Percentiles rank a stretch among this genome's conserved stretches.
Conservation (phyloP, 2,329 filamentous ascomycete species). For the Cryphonectria naterciae region DNA sequence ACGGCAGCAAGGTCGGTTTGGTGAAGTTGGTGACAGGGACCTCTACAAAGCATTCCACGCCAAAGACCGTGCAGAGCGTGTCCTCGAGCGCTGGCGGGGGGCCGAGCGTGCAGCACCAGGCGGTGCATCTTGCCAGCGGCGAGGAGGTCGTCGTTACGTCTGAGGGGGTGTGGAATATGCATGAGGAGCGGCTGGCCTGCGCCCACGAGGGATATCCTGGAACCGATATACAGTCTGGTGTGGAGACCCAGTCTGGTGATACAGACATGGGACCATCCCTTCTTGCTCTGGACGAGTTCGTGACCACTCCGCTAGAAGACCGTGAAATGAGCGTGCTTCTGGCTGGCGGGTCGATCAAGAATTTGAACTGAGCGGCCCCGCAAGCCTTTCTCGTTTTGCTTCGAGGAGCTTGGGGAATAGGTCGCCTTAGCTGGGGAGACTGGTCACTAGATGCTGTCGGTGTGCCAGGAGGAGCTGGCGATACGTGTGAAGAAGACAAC, state of each 20-base stretch:
- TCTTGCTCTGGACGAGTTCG: neutral
- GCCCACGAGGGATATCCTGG: neutral
- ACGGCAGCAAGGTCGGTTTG: too few species aligned
- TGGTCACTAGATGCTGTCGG: too few species aligned
- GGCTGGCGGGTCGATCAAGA: neutral
- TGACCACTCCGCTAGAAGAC: neutral
- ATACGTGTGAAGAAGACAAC: too few species aligned
- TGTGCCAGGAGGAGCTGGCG: too few species aligned
- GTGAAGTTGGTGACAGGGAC: neutral
- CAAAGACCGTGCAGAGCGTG: neutral
- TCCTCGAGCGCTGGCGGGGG: neutral
- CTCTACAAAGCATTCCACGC: neutral
- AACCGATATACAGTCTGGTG: neutral
- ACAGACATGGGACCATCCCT: neutral
- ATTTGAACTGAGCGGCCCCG: neutral
- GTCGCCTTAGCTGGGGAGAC: too few species aligned
- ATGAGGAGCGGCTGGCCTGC: neutral
- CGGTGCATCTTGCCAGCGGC: conserved; percentile 47
- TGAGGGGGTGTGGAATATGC: conserved; percentile 42
- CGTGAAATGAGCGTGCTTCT: neutral
- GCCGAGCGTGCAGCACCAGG: conserved; percentile 37
- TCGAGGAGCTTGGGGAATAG: neutral
- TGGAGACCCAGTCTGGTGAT: neutral
- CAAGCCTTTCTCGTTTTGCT: neutral
- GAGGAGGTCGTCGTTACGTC: conserved; percentile 49